Percentiles rank a stretch among this genome's conserved stretches.
These are phyloP conservation scores for Vaccinium macrocarpon DNA, from an alignment of 148 eudicot species.

Conservation along the genomic window DNA sequence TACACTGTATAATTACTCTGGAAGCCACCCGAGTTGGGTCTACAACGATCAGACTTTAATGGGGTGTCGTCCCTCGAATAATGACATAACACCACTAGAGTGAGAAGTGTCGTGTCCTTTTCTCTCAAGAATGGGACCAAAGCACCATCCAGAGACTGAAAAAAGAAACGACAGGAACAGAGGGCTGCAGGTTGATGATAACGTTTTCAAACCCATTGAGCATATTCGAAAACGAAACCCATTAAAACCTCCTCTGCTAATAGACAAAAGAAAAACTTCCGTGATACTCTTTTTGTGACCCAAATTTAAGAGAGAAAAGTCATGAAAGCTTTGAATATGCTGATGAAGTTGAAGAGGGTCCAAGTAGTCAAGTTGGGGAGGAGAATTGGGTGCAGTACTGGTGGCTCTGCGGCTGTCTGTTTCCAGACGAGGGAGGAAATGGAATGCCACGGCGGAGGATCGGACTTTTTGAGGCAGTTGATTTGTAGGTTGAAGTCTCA, in stretches of 20 bases:
- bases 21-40: not conserved
- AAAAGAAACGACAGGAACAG: not conserved
- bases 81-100: not conserved
- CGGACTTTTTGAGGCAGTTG: not conserved
- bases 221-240: constrained; percentile 8
- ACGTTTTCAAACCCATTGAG: not conserved
- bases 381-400: not conserved
- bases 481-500: constrained; percentile 3
- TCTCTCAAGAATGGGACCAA: not conserved
- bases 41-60: not conserved
- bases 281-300: not conserved
- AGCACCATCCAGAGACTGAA: not conserved
- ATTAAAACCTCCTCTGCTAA: not conserved
- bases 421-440: not conserved
- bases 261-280: not conserved
- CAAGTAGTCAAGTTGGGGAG: not conserved
- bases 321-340: not conserved
- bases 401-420: not conserved
- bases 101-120: not conserved
- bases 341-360: not conserved
- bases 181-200: not conserved
- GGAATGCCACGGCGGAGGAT: not conserved
- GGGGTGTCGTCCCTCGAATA: not conserved
- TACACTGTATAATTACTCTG: too few species aligned
- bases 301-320: not conserved